Conservation (phyloP, 202 grass and related monocot species). For the Miscanthus sacchariflorus region DNA sequence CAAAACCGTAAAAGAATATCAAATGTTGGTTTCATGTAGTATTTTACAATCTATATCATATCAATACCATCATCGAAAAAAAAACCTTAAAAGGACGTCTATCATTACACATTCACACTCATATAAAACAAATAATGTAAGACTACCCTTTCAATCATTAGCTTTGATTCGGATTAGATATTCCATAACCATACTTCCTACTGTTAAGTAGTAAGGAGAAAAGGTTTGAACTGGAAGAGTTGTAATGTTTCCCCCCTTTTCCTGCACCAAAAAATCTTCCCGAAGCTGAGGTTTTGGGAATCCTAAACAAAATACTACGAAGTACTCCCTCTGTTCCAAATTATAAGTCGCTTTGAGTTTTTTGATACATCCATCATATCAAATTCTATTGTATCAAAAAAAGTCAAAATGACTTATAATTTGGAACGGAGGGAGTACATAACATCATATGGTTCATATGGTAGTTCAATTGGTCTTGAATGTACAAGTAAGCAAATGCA, state of each 20-base stretch:
- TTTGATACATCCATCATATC: too few relatives aligned
- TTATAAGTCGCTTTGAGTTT: too few relatives aligned
- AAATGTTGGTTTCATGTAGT: neutral
- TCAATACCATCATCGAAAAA: neutral
- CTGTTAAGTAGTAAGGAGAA: neutral
- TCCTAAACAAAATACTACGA: neutral
- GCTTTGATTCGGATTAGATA: neutral
- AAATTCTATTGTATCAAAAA: too few relatives aligned
- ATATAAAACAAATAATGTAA: neutral
- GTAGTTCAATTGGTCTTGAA: neutral
- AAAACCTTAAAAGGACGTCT: neutral
- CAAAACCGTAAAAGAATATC: neutral
- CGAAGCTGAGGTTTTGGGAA: neutral
- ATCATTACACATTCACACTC: neutral
- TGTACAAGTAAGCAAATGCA: constrained; percentile 11
- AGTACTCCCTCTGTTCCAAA: too few relatives aligned
- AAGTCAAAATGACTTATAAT: too few relatives aligned
- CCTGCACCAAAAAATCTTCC: neutral
- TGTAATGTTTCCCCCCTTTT: neutral
- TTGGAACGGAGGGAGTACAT: too few relatives aligned
- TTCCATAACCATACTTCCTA: neutral
- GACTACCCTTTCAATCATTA: neutral
- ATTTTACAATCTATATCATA: neutral
- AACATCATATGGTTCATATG: neutral
- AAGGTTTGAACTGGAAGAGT: neutral